Conservation (phyloP, 306 rosid genomes). For the Gynostemma pentaphyllum region DNA sequence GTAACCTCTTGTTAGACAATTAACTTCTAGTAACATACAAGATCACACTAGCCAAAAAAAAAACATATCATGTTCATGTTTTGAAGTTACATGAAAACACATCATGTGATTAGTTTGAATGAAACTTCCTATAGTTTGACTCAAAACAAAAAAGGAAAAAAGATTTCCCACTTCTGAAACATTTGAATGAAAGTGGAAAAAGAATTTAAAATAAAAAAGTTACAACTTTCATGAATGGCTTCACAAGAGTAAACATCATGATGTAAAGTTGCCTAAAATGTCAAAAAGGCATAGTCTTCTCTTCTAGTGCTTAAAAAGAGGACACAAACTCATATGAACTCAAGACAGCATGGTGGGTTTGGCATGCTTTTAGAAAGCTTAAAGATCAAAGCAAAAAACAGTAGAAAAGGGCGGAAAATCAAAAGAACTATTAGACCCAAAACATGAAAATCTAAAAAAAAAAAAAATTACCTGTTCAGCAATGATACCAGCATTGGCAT, state of each 20-base stretch:
- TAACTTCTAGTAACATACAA: too few species aligned
- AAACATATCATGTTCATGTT: neutral
- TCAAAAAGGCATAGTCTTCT: neutral
- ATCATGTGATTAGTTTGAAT: neutral
- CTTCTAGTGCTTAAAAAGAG: neutral
- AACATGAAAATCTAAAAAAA: neutral
- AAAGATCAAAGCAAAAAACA: neutral
- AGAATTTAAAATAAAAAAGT: constrained; percentile 11
- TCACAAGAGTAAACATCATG: constrained; percentile 34
- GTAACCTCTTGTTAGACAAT: too few species aligned
- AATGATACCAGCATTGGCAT: constrained; percentile 87
- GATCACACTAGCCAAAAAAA: too few species aligned
- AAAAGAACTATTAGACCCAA: neutral
- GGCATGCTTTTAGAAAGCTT: neutral
- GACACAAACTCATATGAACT: constrained; percentile 19
- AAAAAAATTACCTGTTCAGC: constrained; percentile 74
- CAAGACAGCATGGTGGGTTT: neutral
- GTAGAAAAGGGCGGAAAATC: neutral
- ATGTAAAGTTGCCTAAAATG: neutral
- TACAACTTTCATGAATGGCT: constrained; percentile 6
- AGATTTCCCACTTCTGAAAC: neutral
- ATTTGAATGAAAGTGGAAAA: neutral
- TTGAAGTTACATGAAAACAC: neutral
- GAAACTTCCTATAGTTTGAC: neutral
- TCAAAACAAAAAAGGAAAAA: neutral